These are phyloP conservation scores for Mycena floridula DNA, from an alignment of 768 basidiomycete genomes.

Conservation along the genomic window DNA sequence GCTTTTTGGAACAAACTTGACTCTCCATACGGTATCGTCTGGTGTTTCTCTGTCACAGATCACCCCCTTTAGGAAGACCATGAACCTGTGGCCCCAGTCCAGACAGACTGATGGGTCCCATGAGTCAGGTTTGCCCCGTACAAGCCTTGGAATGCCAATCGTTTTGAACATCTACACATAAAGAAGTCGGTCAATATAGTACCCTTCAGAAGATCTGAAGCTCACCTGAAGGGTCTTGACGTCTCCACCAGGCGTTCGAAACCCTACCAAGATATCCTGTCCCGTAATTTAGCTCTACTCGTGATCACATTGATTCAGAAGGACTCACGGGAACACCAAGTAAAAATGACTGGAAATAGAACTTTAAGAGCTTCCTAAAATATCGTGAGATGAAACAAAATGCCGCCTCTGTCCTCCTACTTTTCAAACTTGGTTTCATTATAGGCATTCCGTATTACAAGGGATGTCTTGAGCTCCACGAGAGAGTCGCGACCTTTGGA, in stretches of 20 bases:
- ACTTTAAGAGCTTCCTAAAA: constrained; percentile 80
- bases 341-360: constrained; percentile 88
- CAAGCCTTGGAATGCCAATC: constrained; percentile 68
- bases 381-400: constrained; percentile 4
- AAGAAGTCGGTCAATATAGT: no score
- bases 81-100: constrained; percentile 62
- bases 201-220: no score
- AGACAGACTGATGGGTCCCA: constrained; percentile 79
- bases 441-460: constrained; percentile 53
- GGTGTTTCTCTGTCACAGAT: constrained; percentile 16
- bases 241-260: constrained; percentile 72
- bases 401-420: constrained; percentile 32
- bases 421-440: constrained; percentile 78
- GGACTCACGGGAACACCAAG: constrained; percentile 78
- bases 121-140: constrained; percentile 64
- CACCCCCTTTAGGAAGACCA: constrained; percentile 43
- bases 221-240: constrained; percentile 58
- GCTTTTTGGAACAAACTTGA: constrained; percentile 50
- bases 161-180: no score
- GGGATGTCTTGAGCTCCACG: constrained; percentile 85
- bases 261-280: constrained; percentile 83
- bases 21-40: constrained; percentile 56
- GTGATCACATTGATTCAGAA: neutral
- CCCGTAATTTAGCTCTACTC: no score
- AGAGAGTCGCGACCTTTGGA: constrained; percentile 56